Conservation (phyloP, 1,284 basidiomycete species). For the Trichosporon sp. region DNA sequence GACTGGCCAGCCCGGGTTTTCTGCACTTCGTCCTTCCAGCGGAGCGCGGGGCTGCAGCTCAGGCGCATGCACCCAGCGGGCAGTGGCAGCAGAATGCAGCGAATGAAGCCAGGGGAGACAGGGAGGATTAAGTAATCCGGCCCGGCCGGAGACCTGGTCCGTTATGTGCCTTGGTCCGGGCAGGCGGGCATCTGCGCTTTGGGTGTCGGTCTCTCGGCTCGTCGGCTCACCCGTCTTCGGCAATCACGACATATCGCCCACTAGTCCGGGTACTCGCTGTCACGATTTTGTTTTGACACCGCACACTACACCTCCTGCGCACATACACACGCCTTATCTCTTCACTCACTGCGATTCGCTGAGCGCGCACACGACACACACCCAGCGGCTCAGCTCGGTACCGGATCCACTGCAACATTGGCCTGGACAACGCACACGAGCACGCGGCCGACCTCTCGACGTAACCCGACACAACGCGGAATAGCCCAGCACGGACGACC, state of each 20-base stretch:
- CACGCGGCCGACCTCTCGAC: background rate
- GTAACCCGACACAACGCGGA: background rate
- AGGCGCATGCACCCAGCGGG: no score
- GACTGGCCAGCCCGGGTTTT: background rate
- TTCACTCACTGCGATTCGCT: background rate
- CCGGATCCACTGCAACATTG: background rate
- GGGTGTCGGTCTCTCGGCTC: background rate
- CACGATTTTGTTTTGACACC: background rate
- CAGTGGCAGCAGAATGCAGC: background rate
- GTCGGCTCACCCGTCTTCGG: background rate
- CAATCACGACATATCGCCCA: background rate
- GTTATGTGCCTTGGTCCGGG: background rate
- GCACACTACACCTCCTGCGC: background rate
- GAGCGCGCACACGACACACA: background rate
- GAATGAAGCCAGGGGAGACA: background rate
- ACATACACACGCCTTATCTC: background rate
- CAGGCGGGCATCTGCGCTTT: background rate
- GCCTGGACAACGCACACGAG: background rate
- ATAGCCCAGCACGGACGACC: background rate
- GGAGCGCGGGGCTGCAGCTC: no score
- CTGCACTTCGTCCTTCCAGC: background rate
- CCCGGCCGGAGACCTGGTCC: background rate
- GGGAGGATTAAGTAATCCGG: background rate
- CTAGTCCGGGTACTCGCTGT: background rate
- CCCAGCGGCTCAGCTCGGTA: background rate